Percentiles rank a stretch among this genome's conserved stretches.
Evolutionary conservation across 2,329 filamentous ascomycete species (phyloP).

Genomic region (Diplodia seriata): DNA sequence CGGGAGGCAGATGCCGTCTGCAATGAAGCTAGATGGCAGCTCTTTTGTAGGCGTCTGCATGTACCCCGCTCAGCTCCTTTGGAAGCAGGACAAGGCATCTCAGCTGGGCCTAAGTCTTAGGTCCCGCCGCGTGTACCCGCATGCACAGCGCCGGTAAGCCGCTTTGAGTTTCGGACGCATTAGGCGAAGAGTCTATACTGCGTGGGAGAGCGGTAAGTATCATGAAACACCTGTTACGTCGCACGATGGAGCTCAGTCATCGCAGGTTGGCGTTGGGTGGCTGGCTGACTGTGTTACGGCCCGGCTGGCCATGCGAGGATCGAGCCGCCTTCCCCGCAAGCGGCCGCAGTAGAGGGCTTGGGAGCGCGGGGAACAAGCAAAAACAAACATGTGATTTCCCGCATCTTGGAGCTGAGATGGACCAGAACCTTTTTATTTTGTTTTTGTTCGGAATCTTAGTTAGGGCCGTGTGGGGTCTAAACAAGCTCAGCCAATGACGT

Average conservation of each 20-base stretch:
- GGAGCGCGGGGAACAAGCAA: not conserved
- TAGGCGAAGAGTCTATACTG: not conserved
- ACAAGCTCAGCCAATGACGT: not conserved
- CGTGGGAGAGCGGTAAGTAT: not conserved
- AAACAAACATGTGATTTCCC: not conserved
- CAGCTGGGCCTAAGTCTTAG: not conserved
- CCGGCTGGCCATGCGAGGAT: not conserved
- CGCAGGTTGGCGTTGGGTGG: not conserved
- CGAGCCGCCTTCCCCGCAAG: not conserved
- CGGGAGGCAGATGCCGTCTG: not conserved
- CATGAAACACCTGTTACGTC: not conserved
- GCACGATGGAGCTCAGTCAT: not conserved
- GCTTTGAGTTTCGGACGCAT: not conserved
- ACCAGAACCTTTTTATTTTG: not conserved
- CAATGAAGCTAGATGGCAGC: not conserved
- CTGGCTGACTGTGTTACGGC: not conserved
- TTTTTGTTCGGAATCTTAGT: not conserved
- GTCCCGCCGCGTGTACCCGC: not conserved
- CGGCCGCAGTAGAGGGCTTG: not conserved
- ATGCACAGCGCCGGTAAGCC: not conserved
- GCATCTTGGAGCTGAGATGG: not conserved
- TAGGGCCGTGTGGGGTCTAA: not conserved
- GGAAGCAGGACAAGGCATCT: not conserved
- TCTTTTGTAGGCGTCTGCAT: not conserved
- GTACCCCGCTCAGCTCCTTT: not conserved